These are phyloP conservation scores for Phytophthora multivora DNA, from an alignment of 352 stramenopile genomes.

Conservation along the genomic window DNA sequence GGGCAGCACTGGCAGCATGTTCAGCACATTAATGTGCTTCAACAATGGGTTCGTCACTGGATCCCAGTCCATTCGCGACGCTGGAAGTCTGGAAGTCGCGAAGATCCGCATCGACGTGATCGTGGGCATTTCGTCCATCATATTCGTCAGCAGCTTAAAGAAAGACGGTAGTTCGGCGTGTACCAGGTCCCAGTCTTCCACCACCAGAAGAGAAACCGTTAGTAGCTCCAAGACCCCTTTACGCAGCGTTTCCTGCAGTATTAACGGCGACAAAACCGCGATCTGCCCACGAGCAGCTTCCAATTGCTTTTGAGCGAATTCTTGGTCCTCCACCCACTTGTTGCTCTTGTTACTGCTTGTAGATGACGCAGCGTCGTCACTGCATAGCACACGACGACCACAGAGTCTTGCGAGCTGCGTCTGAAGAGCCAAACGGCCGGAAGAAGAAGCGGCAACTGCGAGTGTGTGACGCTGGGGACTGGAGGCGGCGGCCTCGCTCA, in stretches of 20 bases:
- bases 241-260: constrained; percentile 48
- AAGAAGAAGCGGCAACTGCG: constrained; percentile 44
- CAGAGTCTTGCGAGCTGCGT: constrained; percentile 52
- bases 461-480: constrained; percentile 31
- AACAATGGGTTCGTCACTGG: constrained; percentile 57
- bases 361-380: constrained; percentile 13
- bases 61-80: constrained; percentile 60
- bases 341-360: constrained; percentile 3
- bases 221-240: constrained; percentile 29
- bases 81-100: constrained; percentile 54
- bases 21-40: constrained; percentile 66
- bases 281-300: constrained; percentile 34
- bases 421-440: constrained; percentile 35
- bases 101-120: constrained; percentile 47
- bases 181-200: constrained; percentile 74
- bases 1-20: constrained; percentile 53
- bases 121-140: constrained; percentile 16
- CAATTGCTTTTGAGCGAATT: constrained; percentile 23
- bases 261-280: constrained; percentile 49
- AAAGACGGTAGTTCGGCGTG: constrained; percentile 65
- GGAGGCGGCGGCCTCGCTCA: constrained; percentile 43
- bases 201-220: constrained; percentile 53
- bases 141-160: constrained; percentile 41
- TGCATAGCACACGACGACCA: constrained; percentile 43
- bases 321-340: constrained; percentile 30